phyloP scores from a whole-genome alignment of 2,329 filamentous ascomycete genomes.

The Claviceps humidiphila region DNA sequence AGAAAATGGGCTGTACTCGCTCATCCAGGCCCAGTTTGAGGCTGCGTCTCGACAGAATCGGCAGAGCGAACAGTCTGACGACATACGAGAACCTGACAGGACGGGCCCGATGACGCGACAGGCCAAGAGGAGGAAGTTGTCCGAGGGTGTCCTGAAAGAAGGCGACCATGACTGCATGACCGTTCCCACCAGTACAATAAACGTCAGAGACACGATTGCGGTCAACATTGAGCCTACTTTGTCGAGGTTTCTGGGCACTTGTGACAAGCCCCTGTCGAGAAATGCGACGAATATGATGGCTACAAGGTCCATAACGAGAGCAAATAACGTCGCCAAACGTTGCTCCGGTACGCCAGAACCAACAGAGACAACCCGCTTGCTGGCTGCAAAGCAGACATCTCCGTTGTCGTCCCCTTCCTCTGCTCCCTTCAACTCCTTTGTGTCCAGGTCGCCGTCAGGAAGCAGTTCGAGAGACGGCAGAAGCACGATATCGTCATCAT shows the following conservation, averaged over 20 bases:
- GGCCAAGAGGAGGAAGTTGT: conserved; percentile 15
- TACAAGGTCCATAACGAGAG: too few species aligned
- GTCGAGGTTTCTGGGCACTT: too few species aligned
- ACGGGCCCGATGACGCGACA: conserved; percentile 11
- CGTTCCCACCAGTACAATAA: neutral
- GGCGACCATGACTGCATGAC: neutral
- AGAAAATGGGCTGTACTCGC: conserved; percentile 57
- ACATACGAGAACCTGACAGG: conserved; percentile 11
- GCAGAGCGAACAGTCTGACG: conserved; percentile 15
- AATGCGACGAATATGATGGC: too few species aligned
- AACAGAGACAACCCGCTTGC: too few species aligned
- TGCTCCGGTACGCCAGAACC: too few species aligned
- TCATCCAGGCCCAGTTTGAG: conserved; percentile 57
- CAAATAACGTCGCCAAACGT: too few species aligned
- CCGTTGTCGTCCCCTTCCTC: conserved; percentile 45
- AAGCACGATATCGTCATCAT: too few species aligned
- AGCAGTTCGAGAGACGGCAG: neutral
- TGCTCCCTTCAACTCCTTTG: conserved; percentile 37
- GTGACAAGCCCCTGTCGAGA: too few species aligned
- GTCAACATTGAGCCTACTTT: too few species aligned
- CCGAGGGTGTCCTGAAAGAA: too few species aligned
- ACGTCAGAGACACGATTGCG: too few species aligned
- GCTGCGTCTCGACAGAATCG: conserved; percentile 28
- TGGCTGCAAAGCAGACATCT: conserved; percentile 16
- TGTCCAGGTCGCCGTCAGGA: conserved; percentile 23